Base-by-base conservation (phyloP, 305 asterid genomes). In the Euphrasia arctica region DNA sequence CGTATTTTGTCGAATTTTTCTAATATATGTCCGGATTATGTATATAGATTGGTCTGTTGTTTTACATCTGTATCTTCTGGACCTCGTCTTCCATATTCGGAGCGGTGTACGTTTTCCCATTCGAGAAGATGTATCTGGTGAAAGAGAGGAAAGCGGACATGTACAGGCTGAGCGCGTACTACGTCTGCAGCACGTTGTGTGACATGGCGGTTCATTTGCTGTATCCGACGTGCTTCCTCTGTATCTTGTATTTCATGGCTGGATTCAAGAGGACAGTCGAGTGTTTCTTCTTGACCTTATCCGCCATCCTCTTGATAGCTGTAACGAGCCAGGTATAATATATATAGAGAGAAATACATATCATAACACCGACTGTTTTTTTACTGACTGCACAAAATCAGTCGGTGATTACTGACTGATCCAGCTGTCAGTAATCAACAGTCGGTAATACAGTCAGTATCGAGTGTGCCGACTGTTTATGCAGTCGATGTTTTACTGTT, bases 51-150 rank as follows among this genome's bases (percentile, higher is more conserved):
- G 97, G 98, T 25, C 67, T 92, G 68, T 45, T 92, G 77, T 92
- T 85, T 85, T 92, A 92, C 76, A 81, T 92, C 2, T 92, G 98
- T 63, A 92, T 92, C 18, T 92, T 89, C 80, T 92, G 97, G 98
- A 92, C 98, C 0, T 92, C 97, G 0, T 82, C 98, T 0, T 92
- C 96, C 1, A 81, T 92, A 64, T 92, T 92, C 5, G 98, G 90
- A 58, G 96, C 97, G 28, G 96, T 92, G 0, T 89, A 84, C 18
- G 97, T 92, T 2, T 92, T 92, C 69, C 98, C 98, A 32, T 87
- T 85, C 13, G 98, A 92, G 91, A 89, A 92, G 77, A 70, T 85
- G 68, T 87, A 76, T 50, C 64, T 92, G 79, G 97, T 92, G 75
- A 87, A 89, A 60, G 98, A 92, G 63, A 63, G 94, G 67, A 89